These are phyloP conservation scores for Solanum raphanifolium DNA, from an alignment of 257 asterid species.

Conservation along the genomic window DNA sequence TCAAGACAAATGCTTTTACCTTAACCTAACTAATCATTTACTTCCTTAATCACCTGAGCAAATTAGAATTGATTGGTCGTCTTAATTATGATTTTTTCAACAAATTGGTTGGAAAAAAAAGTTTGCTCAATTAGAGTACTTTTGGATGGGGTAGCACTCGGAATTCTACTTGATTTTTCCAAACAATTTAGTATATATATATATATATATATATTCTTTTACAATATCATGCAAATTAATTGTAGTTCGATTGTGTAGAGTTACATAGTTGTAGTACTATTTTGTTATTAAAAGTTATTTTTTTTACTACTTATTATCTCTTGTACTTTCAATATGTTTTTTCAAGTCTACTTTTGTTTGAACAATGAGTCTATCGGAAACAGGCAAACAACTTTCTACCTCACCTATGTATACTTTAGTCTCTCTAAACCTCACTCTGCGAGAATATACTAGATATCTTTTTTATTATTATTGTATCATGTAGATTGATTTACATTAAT, in stretches of 20 bases:
- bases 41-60: not conserved
- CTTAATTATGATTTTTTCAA: not conserved
- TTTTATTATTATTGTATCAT: not conserved
- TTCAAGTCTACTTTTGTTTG: not conserved
- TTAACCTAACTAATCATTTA: not conserved
- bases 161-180: not conserved
- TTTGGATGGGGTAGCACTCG: not conserved
- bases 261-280: not conserved
- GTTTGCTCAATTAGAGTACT: not conserved
- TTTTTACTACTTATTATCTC: not conserved
- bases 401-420: not conserved
- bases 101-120: not conserved
- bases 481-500: not conserved
- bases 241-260: not conserved
- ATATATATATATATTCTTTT: too few species aligned
- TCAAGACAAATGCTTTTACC: not conserved
- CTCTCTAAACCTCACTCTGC: rapidly evolving
- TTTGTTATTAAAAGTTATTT: not conserved
- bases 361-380: rapidly evolving
- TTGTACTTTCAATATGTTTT: not conserved
- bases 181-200: not conserved
- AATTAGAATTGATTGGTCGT: not conserved
- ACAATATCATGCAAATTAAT: not conserved
- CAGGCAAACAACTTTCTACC: not conserved
- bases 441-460: too few species aligned